These are phyloP conservation scores for Xylaria nigripes DNA, from an alignment of 495 filamentous ascomycete species.

Conservation along the genomic window DNA sequence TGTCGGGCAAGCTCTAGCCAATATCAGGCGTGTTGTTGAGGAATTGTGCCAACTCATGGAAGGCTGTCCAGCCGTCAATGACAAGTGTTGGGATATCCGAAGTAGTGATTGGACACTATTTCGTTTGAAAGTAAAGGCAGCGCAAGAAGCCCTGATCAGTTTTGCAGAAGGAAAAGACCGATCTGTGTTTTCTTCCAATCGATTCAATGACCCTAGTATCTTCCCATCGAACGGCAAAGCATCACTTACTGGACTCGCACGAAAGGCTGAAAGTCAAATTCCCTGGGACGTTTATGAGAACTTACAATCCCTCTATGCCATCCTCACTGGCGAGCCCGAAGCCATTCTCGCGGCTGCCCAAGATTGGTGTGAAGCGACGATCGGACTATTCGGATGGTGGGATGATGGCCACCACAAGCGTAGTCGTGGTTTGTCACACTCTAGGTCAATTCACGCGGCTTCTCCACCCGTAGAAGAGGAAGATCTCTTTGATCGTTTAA, in stretches of 20 bases:
- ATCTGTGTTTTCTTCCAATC: conserved; percentile 26
- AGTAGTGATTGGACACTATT: conserved; percentile 71
- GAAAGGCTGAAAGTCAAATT: conserved; percentile 70
- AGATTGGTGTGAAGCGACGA: conserved; percentile 81
- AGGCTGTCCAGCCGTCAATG: conserved; percentile 56
- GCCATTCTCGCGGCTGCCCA: conserved; percentile 62
- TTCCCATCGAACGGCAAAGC: conserved; percentile 28
- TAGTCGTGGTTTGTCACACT: conserved; percentile 28
- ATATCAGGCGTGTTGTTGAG: conserved; percentile 59
- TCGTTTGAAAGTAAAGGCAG: conserved; percentile 57
- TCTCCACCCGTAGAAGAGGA: conserved; percentile 20
- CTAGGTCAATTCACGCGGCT: conserved; percentile 27
- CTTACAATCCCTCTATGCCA: conserved; percentile 63
- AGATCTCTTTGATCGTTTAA: conserved; percentile 40
- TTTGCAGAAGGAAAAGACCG: conserved; percentile 66
- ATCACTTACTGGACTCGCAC: conserved; percentile 48
- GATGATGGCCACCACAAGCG: conserved; percentile 60
- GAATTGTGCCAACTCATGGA: conserved; percentile 57
- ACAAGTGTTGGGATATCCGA: conserved; percentile 64
- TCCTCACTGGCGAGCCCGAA: conserved; percentile 59
- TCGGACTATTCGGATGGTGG: conserved; percentile 82
- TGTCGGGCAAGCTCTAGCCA: conserved; percentile 58
- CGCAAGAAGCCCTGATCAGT: conserved; percentile 56
- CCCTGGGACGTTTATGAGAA: conserved; percentile 82
- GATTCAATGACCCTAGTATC: conserved; percentile 22